These are phyloP conservation scores for Funneliformis mosseae DNA, from an alignment of 192 early-diverging fungal genomes.

Conservation along the genomic window DNA sequence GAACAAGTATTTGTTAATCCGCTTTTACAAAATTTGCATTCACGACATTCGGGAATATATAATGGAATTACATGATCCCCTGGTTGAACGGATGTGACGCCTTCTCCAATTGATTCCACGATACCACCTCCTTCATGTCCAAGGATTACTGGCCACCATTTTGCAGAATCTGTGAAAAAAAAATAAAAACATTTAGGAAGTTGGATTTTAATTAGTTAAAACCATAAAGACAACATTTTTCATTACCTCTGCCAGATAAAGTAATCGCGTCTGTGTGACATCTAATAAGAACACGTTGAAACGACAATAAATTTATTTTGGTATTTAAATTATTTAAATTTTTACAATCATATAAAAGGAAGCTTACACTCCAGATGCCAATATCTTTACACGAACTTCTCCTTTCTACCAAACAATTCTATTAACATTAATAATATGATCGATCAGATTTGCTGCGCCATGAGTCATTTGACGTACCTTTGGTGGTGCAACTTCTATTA, in stretches of 20 bases:
- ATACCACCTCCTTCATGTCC: conserved; percentile 96
- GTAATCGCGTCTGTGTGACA: conserved; percentile 98
- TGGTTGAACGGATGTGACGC: conserved; percentile 82
- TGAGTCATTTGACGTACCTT: conserved; percentile 48
- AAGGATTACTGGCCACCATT: conserved; percentile 85
- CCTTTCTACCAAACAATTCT: conserved; percentile 40
- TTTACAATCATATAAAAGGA: background rate
- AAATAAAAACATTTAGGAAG: background rate
- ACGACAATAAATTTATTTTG: background rate
- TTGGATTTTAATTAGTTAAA: no score
- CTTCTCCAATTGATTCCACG: conserved; percentile 95
- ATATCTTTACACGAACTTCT: conserved; percentile 92
- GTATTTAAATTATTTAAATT: conserved; percentile 27
- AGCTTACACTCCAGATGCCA: conserved; percentile 80
- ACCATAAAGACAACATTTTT: background rate
- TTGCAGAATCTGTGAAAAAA: conserved; percentile 61
- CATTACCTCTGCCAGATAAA: conserved; percentile 70
- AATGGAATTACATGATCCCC: conserved; percentile 98
- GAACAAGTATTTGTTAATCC: conserved; percentile 97
- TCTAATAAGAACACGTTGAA: conserved; percentile 34
- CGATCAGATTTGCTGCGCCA: background rate
- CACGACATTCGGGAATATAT: conserved; percentile 84
- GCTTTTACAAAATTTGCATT: conserved; percentile 98
- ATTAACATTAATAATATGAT: background rate
- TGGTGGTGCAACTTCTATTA: conserved; percentile 93